A percentile compares a stretch with the other conserved stretches of the same genome.
Evolutionary conservation across 257 asterid species (phyloP).

Genomic region (Pogostemon cablin): DNA sequence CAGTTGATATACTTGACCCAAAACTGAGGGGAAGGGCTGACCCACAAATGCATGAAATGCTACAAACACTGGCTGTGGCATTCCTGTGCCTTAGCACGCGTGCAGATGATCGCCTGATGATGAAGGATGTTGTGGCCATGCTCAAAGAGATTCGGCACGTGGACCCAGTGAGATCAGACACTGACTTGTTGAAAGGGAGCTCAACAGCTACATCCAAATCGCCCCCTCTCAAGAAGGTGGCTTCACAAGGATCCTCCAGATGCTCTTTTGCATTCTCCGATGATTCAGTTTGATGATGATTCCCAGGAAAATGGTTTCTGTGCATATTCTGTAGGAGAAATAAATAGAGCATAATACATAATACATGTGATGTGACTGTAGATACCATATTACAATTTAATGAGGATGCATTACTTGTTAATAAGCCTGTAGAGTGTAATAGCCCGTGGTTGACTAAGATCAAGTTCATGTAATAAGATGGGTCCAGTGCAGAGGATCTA

Average conservation of each 20-base stretch:
- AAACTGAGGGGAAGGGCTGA: constrained; percentile 91
- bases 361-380: constrained; percentile 34
- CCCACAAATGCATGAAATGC: constrained; percentile 95
- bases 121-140: constrained; percentile 98
- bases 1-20: constrained; percentile 75
- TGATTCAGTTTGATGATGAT: constrained; percentile 51
- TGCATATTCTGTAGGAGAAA: constrained; percentile 41
- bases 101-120: constrained; percentile 76
- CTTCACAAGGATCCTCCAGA: constrained; percentile 68
- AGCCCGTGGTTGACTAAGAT: constrained; percentile 27
- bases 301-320: constrained; percentile 24
- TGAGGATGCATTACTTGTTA: constrained; percentile 38
- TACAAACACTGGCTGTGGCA: constrained; percentile 86
- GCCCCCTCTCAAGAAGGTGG: constrained; percentile 50
- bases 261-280: constrained; percentile 90
- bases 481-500: constrained; percentile 8
- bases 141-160: constrained; percentile 70
- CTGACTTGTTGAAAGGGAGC: constrained; percentile 58
- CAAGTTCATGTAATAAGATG: constrained; percentile 11
- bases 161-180: constrained; percentile 54
- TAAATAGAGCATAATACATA: constrained; percentile 36
- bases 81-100: constrained; percentile 76
- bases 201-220: constrained; percentile 43
- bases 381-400: constrained; percentile 28
- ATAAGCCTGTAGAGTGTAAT: constrained; percentile 42